A percentile compares a stretch with the other conserved stretches of the same genome.
phyloP scores from a whole-genome alignment of 2,329 filamentous ascomycete genomes.

The Fusarium odoratissimum region DNA sequence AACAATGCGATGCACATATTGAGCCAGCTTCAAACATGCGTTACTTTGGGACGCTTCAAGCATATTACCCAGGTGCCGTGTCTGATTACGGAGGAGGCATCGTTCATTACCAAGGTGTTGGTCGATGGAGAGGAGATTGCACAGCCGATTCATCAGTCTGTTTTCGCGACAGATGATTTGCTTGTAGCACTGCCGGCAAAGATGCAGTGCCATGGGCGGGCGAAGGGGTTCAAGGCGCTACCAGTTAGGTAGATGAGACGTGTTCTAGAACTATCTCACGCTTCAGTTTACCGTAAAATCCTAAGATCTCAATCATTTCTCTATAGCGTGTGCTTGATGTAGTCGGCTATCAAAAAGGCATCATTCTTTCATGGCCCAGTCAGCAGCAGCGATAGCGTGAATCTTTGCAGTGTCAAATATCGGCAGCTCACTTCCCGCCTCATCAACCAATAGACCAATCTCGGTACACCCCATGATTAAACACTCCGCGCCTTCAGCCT shows the following conservation, averaged over 20 bases:
- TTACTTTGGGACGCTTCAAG: not conserved
- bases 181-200: not conserved
- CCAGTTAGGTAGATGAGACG: not conserved
- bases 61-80: not conserved
- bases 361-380: slow-evolving; percentile 37
- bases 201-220: not conserved
- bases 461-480: slow-evolving; percentile 45
- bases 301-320: rapidly evolving
- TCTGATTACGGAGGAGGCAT: not conserved
- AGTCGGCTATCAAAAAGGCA: rapidly evolving
- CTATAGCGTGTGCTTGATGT: rapidly evolving
- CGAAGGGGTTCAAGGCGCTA: not conserved
- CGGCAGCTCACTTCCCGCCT: slow-evolving; percentile 17
- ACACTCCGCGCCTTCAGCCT: slow-evolving; percentile 30
- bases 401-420: slow-evolving; percentile 42
- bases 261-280: rapidly evolving
- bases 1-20: not conserved
- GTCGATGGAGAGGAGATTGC: not conserved
- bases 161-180: not conserved
- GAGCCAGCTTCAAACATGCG: not conserved
- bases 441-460: slow-evolving; percentile 37
- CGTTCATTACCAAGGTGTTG: not conserved
- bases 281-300: not conserved
- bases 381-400: slow-evolving; percentile 40
- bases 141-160: not conserved